These are phyloP conservation scores for Kazachstania sp. DNA, from an alignment of 1,139 yeast species.

Conservation along the genomic window DNA sequence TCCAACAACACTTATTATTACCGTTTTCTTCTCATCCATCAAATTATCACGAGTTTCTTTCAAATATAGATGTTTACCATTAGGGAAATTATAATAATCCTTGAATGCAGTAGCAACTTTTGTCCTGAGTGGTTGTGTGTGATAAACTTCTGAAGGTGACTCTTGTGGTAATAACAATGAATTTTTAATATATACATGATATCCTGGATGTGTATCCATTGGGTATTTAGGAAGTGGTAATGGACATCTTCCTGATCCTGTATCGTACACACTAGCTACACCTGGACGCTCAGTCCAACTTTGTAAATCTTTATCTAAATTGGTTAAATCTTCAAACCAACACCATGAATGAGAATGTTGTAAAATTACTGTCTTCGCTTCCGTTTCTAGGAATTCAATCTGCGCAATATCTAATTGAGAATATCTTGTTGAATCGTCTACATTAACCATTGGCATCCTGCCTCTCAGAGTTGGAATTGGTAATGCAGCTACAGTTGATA, in stretches of 20 bases:
- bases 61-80: constrained; percentile 28
- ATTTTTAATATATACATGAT: constrained; percentile 21
- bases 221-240: constrained; percentile 23
- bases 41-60: constrained; percentile 11
- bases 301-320: constrained; percentile 6
- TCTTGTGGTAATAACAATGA: constrained; percentile 27
- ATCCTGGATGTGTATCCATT: constrained; percentile 12
- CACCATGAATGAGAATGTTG: constrained; percentile 24
- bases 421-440: constrained; percentile 19
- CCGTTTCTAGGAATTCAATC: constrained; percentile 20
- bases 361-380: constrained; percentile 19
- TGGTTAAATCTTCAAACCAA: constrained; percentile 23
- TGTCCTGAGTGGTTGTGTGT: constrained; percentile 23
- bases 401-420: constrained; percentile 24
- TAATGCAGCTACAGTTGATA: constrained; percentile 9
- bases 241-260: constrained; percentile 27
- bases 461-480: constrained; percentile 6
- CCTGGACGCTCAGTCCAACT: constrained; percentile 17
- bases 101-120: constrained; percentile 25
- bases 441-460: background rate
- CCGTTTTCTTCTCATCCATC: constrained; percentile 16
- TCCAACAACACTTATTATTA: constrained; percentile 27
- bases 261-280: constrained; percentile 23
- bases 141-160: constrained; percentile 23
- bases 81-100: constrained; percentile 27